Percentiles rank a stretch among this genome's conserved stretches.
Evolutionary conservation across 2,329 filamentous ascomycete species (phyloP).

Genomic region (Paecilomyces fulvus): DNA sequence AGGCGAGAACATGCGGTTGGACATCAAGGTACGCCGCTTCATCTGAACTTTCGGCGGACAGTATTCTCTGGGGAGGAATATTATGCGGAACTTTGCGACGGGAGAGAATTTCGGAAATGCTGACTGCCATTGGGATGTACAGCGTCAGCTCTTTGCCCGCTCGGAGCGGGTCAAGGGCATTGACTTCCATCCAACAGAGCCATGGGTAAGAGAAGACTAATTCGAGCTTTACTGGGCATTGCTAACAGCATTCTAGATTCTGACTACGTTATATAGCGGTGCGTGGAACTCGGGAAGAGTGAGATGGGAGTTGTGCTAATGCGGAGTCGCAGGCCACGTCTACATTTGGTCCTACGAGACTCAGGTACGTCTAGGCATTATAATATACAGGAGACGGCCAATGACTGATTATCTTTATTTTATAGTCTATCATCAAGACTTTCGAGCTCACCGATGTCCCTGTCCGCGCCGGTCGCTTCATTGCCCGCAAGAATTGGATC

Average conservation of each 20-base stretch:
- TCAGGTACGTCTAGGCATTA: slow-evolving; percentile 44
- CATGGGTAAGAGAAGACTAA: slow-evolving; percentile 59
- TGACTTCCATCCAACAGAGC: slow-evolving; percentile 94
- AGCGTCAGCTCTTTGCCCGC: slow-evolving; percentile 77
- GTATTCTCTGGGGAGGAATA: neutral
- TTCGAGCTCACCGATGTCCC: slow-evolving; percentile 98
- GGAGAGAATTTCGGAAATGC: slow-evolving; percentile 11
- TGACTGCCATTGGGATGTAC: slow-evolving; percentile 30
- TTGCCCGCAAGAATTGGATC: slow-evolving; percentile 98
- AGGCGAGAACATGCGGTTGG: slow-evolving; percentile 46
- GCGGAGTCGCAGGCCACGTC: slow-evolving; percentile 63
- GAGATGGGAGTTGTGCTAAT: slow-evolving; percentile 6
- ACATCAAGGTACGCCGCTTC: slow-evolving; percentile 46
- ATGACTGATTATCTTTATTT: slow-evolving; percentile 41
- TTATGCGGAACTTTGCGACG: neutral
- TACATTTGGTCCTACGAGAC: slow-evolving; percentile 99
- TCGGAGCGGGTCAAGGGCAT: slow-evolving; percentile 95
- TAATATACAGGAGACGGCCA: neutral
- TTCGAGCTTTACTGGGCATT: slow-evolving; percentile 2
- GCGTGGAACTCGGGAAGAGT: slow-evolving; percentile 27
- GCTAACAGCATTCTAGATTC: slow-evolving; percentile 43
- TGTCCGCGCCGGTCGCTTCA: slow-evolving; percentile 90
- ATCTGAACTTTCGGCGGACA: neutral
- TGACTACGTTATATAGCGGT: slow-evolving; percentile 95
- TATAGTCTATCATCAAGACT: slow-evolving; percentile 93